A percentile compares a stretch with the other conserved stretches of the same genome.
Evolutionary conservation across 345 rosid genomes (phyloP).

Genomic region (Draba incana): DNA sequence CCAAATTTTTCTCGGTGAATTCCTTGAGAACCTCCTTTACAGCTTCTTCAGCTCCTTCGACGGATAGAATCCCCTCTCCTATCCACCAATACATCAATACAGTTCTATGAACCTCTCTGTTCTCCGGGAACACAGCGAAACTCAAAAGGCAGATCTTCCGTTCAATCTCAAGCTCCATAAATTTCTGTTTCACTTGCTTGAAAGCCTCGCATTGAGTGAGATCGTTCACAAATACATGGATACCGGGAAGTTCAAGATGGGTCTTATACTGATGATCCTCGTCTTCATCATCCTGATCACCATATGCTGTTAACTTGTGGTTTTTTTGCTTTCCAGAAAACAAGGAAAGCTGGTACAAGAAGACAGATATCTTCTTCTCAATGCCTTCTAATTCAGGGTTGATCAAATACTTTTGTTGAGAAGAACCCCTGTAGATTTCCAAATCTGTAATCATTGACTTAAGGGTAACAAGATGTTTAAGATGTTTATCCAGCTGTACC

Average conservation of each 20-base stretch:
- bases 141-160: slow-evolving; percentile 44
- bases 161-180: slow-evolving; percentile 11
- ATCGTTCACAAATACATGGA: neutral
- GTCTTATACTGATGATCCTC: no score
- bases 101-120: slow-evolving; percentile 46
- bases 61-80: slow-evolving; percentile 25
- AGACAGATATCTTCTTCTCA: slow-evolving; percentile 24
- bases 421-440: neutral
- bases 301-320: neutral
- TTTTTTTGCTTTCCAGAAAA: slow-evolving; percentile 17
- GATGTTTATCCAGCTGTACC: neutral
- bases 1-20: slow-evolving; percentile 32
- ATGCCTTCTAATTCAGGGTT: slow-evolving; percentile 17
- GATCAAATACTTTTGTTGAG: neutral
- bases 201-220: neutral
- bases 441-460: neutral
- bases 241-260: neutral
- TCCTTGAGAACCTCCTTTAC: slow-evolving; percentile 33
- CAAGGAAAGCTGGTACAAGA: slow-evolving; percentile 31
- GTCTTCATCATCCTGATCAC: neutral
- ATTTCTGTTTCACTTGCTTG: slow-evolving; percentile 22
- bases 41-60: slow-evolving; percentile 2
- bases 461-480: neutral
- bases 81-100: slow-evolving; percentile 54
- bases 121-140: slow-evolving; percentile 53